Percentiles rank a stretch among this genome's conserved stretches.
These are phyloP conservation scores for Neopestalotiopsis rosae DNA, from an alignment of 2,329 filamentous ascomycete genomes.

Conservation along the genomic window DNA sequence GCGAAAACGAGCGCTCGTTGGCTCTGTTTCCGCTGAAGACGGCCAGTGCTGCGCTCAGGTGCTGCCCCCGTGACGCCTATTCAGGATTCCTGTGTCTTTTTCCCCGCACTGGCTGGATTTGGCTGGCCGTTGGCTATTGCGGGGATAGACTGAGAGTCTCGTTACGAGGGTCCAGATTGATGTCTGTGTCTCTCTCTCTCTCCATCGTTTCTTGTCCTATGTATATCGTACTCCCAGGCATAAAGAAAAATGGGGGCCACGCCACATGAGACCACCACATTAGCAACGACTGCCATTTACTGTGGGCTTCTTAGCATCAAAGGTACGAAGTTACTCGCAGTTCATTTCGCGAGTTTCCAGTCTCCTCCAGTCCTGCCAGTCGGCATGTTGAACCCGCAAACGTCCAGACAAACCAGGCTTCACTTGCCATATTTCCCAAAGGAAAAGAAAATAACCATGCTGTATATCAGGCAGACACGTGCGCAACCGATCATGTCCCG, in stretches of 20 bases:
- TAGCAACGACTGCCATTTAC: not conserved
- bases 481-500: not conserved
- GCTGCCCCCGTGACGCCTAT: constrained; percentile 13
- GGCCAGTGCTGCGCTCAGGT: constrained; percentile 14
- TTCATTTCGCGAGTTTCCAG: not conserved
- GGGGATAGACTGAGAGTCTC: not conserved
- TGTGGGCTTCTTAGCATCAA: not conserved
- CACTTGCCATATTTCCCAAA: not conserved
- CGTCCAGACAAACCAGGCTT: not conserved
- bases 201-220: not conserved
- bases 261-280: constrained; percentile 2
- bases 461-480: constrained; percentile 1
- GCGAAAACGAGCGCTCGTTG: constrained; percentile 6
- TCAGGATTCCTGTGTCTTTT: constrained; percentile 12
- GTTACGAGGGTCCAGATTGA: not conserved
- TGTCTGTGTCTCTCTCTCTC: not conserved
- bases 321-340: not conserved
- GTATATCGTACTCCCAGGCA: not conserved
- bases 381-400: constrained; percentile 2
- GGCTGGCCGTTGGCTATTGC: not conserved
- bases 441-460: not conserved
- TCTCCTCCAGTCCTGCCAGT: not conserved
- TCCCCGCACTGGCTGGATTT: constrained; percentile 12
- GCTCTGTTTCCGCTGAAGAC: constrained; percentile 12
- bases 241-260: not conserved